A percentile compares a stretch with the other conserved stretches of the same genome.
Evolutionary conservation across 768 basidiomycete species (phyloP).

Genomic region (Boletales sp.): DNA sequence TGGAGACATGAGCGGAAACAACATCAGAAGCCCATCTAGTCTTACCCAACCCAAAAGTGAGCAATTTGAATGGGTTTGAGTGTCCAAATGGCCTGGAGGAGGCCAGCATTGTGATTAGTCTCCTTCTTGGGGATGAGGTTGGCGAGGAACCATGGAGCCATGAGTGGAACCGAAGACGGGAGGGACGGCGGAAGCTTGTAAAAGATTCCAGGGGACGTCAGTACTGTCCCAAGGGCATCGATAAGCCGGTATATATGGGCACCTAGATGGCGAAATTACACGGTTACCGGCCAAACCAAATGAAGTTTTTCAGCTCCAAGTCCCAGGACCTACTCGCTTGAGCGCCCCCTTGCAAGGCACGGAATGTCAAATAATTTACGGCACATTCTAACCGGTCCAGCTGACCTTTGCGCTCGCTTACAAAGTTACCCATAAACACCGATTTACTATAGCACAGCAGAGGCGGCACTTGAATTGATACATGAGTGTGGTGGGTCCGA

Average conservation of each 20-base stretch:
- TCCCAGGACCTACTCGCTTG: constrained; percentile 1
- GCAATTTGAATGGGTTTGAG: constrained; percentile 55
- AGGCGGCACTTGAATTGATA: not conserved
- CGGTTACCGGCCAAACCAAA: constrained; percentile 7
- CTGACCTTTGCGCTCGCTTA: constrained; percentile 1
- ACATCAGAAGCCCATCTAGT: not conserved
- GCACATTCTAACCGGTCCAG: constrained; percentile 1
- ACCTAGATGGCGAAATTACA: constrained; percentile 1
- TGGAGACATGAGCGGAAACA: not conserved
- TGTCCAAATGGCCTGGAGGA: constrained; percentile 40
- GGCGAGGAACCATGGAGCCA: constrained; percentile 36
- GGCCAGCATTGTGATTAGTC: constrained; percentile 28
- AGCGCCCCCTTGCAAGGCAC: constrained; percentile 12
- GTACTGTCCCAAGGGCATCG: not conserved
- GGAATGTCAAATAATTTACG: constrained; percentile 9
- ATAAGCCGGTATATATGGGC: constrained; percentile 8
- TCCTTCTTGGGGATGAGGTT: constrained; percentile 52
- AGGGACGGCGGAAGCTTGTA: not conserved
- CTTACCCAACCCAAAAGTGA: constrained; percentile 56
- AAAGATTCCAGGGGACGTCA: not conserved
- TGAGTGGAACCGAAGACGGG: not conserved
- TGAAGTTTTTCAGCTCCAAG: constrained; percentile 1
- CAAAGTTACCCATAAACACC: not conserved
- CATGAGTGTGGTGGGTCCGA: too few relatives aligned
- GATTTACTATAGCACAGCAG: not conserved